Percentiles rank a stretch among this genome's conserved stretches.
These are phyloP conservation scores for Xylaria telfairii DNA, from an alignment of 495 filamentous ascomycete genomes.

Conservation along the genomic window DNA sequence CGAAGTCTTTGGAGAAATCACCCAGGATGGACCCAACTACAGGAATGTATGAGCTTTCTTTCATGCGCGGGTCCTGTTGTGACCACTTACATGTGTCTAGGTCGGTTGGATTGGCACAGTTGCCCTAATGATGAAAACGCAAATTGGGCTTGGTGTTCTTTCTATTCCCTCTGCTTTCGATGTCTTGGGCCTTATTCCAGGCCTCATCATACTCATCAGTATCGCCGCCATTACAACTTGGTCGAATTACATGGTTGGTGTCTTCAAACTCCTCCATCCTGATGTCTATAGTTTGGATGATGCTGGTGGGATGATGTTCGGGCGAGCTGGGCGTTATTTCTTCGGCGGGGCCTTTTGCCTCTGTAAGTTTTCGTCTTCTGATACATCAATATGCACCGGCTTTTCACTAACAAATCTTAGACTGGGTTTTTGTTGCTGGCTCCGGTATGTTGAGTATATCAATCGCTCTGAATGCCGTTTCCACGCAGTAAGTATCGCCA, in stretches of 20 bases:
- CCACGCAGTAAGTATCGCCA: slow-evolving; percentile 35
- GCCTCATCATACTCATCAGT: neutral
- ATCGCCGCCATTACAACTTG: slow-evolving; percentile 11
- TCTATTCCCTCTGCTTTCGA: slow-evolving; percentile 11
- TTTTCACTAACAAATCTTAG: slow-evolving; percentile 31
- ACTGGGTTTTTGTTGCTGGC: slow-evolving; percentile 52
- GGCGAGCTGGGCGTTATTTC: neutral
- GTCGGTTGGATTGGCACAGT: slow-evolving; percentile 7
- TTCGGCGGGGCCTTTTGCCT: neutral
- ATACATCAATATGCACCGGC: neutral
- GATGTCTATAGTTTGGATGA: slow-evolving; percentile 10
- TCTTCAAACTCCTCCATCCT: slow-evolving; percentile 12
- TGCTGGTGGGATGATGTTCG: slow-evolving; percentile 7
- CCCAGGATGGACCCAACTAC: slow-evolving; percentile 9
- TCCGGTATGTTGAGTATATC: slow-evolving; percentile 59
- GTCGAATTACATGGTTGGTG: slow-evolving; percentile 6
- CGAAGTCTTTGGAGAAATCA: slow-evolving; percentile 11
- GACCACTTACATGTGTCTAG: neutral
- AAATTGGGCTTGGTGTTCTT: slow-evolving; percentile 17
- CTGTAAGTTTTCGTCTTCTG: neutral
- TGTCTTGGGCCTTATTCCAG: neutral
- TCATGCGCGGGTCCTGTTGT: neutral
- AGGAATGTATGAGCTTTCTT: slow-evolving; percentile 1
- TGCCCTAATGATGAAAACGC: slow-evolving; percentile 13
- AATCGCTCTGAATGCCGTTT: slow-evolving; percentile 55